phyloP scores from a whole-genome alignment of 2,329 filamentous ascomycete species.

The Amylocarpus encephaloides region DNA sequence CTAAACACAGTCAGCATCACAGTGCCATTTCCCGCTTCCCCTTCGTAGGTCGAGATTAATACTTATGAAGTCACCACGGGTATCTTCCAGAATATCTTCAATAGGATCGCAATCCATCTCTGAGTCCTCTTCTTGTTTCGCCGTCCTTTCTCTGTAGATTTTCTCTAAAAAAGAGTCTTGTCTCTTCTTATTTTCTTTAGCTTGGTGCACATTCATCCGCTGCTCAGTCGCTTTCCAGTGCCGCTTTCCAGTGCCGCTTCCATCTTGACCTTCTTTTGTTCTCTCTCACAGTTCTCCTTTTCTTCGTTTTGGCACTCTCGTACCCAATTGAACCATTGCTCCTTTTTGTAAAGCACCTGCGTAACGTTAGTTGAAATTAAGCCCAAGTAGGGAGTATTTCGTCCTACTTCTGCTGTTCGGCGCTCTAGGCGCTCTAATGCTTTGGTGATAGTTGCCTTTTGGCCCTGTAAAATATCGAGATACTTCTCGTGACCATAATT shows the following conservation, averaged over 20 bases:
- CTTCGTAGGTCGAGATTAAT: constrained; percentile 2
- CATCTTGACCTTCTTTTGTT: constrained; percentile 43
- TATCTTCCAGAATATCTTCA: constrained; percentile 40
- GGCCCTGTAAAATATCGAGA: constrained; percentile 33
- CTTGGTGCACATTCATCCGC: constrained; percentile 35
- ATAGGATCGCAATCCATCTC: constrained; percentile 42
- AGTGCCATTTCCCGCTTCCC: too few species aligned
- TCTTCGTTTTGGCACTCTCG: constrained; percentile 39
- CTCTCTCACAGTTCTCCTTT: constrained; percentile 40
- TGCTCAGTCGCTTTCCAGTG: constrained; percentile 39
- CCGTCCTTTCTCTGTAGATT: constrained; percentile 36
- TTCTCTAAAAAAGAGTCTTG: constrained; percentile 40
- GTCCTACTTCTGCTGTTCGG: constrained; percentile 35
- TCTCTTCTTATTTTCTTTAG: constrained; percentile 37
- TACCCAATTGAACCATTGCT: constrained; percentile 45
- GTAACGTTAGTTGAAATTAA: background rate
- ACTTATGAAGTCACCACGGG: constrained; percentile 35
- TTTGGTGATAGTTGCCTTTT: constrained; percentile 23
- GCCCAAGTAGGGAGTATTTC: background rate
- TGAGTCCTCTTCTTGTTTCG: constrained; percentile 24
- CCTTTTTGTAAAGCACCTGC: constrained; percentile 34
- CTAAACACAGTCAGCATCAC: constrained; percentile 10
- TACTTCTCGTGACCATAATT: constrained; percentile 40
- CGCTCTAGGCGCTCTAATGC: constrained; percentile 39
- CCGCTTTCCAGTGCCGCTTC: constrained; percentile 41